Evolutionary conservation across 192 early-diverging fungal species (phyloP), one percentile per base, ranked within the genome.

Genomic region (Geosiphon pyriformis): DNA sequence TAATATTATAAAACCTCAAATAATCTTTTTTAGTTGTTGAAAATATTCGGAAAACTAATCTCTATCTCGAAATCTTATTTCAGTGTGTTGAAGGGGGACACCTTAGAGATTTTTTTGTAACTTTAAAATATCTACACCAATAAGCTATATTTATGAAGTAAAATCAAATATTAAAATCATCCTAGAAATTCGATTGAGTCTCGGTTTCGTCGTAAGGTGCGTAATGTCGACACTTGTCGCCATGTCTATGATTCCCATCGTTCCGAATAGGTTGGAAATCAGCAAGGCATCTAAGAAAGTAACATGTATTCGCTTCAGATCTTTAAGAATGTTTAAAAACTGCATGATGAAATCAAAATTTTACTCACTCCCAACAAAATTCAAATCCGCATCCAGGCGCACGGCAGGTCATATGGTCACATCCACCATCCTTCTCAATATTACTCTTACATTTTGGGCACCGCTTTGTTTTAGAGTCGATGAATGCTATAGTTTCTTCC

Each of bases 351-450:
- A 59, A 30, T 2, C 26, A 22, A n/a, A 52, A 20, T n/a, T n/a
- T n/a, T 52, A 59, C 56, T 59, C 26, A 59, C 56, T 31, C 12
- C 56, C 56, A 59, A 59, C 65, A 67, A 57, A 67, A 67, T 67
- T 67, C 65, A 49, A 47, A 57, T 29, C 23, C 46, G 48, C 65
- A 67, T 12, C 17, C 1, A 18, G 35, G 12, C 11, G 53, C 22
- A 29, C 3, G 31, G 47, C 65, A 67, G 10, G 54, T 57, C 65
- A 67, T 67, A 57, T 67, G 65, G 30, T 67, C n/a, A 31, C 65
- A 67, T 8, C 65, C 65, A 12, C 65, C 65, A 34, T 67, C 37
- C 53, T 67, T 67, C 3, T 20, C 18, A 31, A 67, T 67, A 20
- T 31, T 42, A 23, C 32, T 23, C 3, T 47, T 47, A 67, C 65